Base-by-base conservation (phyloP, 495 filamentous ascomycete species). In the Achaetomiella virescens region DNA sequence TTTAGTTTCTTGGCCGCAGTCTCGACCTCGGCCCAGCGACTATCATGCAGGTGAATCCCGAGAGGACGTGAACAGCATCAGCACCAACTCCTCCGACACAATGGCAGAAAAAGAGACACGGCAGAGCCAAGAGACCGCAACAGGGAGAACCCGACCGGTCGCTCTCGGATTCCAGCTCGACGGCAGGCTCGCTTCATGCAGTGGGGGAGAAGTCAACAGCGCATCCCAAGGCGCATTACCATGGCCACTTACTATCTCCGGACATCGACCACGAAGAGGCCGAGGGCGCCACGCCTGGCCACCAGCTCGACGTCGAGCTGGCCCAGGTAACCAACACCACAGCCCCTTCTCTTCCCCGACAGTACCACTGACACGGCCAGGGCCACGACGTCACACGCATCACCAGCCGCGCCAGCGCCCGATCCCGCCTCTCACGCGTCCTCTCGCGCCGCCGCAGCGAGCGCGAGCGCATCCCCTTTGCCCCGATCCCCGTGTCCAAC, bases 401-500 rank as follows among this genome's bases (percentile, higher is more conserved):
- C 51, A 41, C 53, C 24, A 63, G 53, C 31, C 60, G 55, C 49
- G 37, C 41, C 41, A 66, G 60, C 54, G 35, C 53, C 44, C 51
- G 51, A 18, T 60, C 51, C 37, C 54, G 49, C 25, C 47, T 66
- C n/a, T 68, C 66, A 6, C 60, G 59, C 43, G 55, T 57, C 18
- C 24, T 66, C 38, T 52, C 54, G 40, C 57, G 59, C 29, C 44
- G 27, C 27, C 62, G 62, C 54, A 53, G 29, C 29, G 25, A 49
- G 17, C 54, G 54, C 27, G 62, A 64, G 31, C 60, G 58, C 38
- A 63, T 69, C 22, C 46, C 62, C 21, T 57, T 51, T 11, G 57
- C 52, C 1, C 60, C 62, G 12, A 61, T 79, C 42, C 78, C 78
- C 1, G 40, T 70, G 17, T 70, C 72, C 1, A 66, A 81, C 50